phyloP scores from a whole-genome alignment of 495 filamentous ascomycete species.

The Sabuloglossum arenarium region DNA sequence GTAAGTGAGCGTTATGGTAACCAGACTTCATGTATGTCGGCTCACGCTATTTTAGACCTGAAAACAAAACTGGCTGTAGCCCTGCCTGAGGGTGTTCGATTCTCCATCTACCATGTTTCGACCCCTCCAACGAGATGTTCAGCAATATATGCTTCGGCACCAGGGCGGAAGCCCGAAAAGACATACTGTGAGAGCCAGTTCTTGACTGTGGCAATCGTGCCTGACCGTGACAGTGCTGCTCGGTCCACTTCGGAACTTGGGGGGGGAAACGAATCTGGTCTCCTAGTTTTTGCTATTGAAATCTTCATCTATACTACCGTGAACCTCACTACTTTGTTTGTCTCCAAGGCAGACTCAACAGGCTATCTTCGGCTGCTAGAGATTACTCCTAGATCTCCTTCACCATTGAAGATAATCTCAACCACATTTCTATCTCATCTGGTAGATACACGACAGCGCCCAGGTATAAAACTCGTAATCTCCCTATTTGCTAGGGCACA shows the following conservation, averaged over 20 bases:
- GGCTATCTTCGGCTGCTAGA: conserved; percentile 55
- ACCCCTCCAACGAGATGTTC: conserved; percentile 54
- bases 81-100: conserved; percentile 45
- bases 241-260: conserved; percentile 7
- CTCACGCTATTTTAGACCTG: conserved; percentile 4
- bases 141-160: conserved; percentile 61
- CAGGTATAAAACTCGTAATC: conserved; percentile 53
- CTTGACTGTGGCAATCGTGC: conserved; percentile 44
- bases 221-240: not conserved
- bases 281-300: conserved; percentile 49
- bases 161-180: conserved; percentile 39
- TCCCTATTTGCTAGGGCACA: conserved; percentile 87
- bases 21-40: not conserved
- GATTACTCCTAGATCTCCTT: conserved; percentile 37
- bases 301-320: conserved; percentile 46
- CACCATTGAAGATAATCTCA: conserved; percentile 49
- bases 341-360: conserved; percentile 93
- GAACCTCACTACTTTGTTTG: conserved; percentile 68
- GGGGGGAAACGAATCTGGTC: conserved; percentile 15
- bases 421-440: conserved; percentile 59
- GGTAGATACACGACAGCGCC: conserved; percentile 38
- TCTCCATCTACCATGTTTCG: conserved; percentile 71
- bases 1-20: not conserved
- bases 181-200: conserved; percentile 87
- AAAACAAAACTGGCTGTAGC: conserved; percentile 34